Percentiles rank a stretch among this genome's conserved stretches.
These are phyloP conservation scores for Nepenthes mirabilis DNA, from an alignment of 148 eudicot species.

Conservation along the genomic window DNA sequence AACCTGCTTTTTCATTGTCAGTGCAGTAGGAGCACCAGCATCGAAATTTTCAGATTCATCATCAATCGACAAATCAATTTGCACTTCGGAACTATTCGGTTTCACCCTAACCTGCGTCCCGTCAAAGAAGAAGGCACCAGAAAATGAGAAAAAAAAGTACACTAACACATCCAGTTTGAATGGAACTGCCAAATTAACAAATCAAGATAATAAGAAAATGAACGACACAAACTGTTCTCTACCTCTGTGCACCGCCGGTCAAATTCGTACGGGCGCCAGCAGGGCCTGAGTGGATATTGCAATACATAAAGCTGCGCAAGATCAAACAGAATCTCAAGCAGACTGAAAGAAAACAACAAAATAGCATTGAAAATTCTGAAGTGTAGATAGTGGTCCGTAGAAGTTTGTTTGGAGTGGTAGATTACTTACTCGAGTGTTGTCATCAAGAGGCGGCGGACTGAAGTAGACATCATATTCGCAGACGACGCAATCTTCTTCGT, in stretches of 20 bases:
- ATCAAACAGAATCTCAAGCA: conserved; percentile 1
- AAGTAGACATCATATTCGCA: conserved; percentile 31
- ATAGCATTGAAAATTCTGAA: neutral
- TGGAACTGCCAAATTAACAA: neutral
- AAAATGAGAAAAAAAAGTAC: neutral
- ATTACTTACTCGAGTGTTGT: conserved; percentile 13
- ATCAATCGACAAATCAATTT: conserved; percentile 64
- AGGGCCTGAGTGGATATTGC: conserved; percentile 77
- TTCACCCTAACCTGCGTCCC: conserved; percentile 58
- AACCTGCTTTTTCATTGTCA: conserved; percentile 45
- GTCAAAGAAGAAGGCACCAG: conserved; percentile 4
- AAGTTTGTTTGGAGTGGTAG: no score
- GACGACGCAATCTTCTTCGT: conserved; percentile 22
- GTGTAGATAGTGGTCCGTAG: neutral
- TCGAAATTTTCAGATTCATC: conserved; percentile 41
- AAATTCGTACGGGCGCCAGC: conserved; percentile 87
- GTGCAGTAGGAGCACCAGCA: conserved; percentile 10
- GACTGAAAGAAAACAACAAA: neutral
- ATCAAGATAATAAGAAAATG: neutral
- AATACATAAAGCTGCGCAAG: conserved; percentile 46
- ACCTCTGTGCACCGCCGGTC: conserved; percentile 75
- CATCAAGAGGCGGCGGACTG: conserved; percentile 8
- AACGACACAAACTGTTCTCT: neutral
- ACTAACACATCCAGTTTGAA: neutral
- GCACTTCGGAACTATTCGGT: conserved; percentile 41